Evolutionary conservation across 108 stramenopile genomes (phyloP).

Genomic region (Fragilaria radians): DNA sequence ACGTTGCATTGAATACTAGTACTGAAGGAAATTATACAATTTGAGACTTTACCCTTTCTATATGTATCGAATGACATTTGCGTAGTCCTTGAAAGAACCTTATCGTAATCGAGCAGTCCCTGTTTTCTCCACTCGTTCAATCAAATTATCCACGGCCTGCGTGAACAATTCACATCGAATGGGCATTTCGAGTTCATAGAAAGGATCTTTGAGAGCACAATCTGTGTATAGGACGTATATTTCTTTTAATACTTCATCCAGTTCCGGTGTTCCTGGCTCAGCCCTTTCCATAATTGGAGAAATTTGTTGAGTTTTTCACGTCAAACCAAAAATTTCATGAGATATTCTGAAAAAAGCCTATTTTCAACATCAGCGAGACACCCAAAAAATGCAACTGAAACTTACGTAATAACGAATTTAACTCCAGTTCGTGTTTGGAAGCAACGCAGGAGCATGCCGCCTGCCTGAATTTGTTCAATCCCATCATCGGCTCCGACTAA

Average conservation of each 20-base stretch:
- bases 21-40: too few species aligned
- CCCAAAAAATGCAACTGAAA: too few species aligned
- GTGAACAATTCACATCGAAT: constrained; percentile 80
- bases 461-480: constrained; percentile 76
- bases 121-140: constrained; percentile 26
- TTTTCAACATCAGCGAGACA: too few species aligned
- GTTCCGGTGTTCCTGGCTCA: constrained; percentile 50
- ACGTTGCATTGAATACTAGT: too few species aligned
- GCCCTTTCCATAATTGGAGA: constrained; percentile 24
- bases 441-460: constrained; percentile 55
- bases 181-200: constrained; percentile 89
- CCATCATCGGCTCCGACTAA: constrained; percentile 76
- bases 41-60: too few species aligned
- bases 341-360: too few species aligned
- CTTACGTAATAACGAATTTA: constrained; percentile 86
- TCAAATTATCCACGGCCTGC: constrained; percentile 63
- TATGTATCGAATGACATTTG: too few species aligned
- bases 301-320: too few species aligned
- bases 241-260: constrained; percentile 61
- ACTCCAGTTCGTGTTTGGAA: constrained; percentile 82
- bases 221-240: constrained; percentile 81
- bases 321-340: constrained; percentile 3
- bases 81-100: too few species aligned
- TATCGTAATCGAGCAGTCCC: too few species aligned
- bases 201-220: constrained; percentile 84